Conservation (phyloP, 2,329 filamentous ascomycete species). For the Xylariaceae sp. region DNA sequence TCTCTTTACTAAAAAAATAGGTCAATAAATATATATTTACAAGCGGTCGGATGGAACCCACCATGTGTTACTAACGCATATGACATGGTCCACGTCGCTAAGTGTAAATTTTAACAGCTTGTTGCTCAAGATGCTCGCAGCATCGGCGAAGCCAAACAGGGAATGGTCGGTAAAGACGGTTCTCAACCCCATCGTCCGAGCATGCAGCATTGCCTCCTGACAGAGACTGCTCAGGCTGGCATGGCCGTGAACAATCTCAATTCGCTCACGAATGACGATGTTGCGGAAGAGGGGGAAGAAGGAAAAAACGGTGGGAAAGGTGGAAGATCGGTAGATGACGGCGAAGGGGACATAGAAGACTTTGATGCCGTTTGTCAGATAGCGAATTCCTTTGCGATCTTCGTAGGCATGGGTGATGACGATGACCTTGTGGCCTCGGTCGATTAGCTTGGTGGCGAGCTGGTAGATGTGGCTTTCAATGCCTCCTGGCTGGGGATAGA, state of each 20-base stretch:
- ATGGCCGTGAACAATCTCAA: slow-evolving; percentile 98
- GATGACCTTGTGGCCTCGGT: slow-evolving; percentile 96
- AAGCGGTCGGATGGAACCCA: slow-evolving; percentile 44
- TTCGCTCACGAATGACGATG: slow-evolving; percentile 90
- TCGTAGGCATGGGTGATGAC: slow-evolving; percentile 96
- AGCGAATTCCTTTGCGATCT: slow-evolving; percentile 87
- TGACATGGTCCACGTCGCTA: slow-evolving; percentile 96
- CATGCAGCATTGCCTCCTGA: slow-evolving; percentile 93
- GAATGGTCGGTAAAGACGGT: slow-evolving; percentile 98
- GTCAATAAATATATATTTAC: slow-evolving; percentile 29
- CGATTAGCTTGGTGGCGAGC: slow-evolving; percentile 91
- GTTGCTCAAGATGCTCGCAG: slow-evolving; percentile 92
- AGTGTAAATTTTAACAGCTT: slow-evolving; percentile 95
- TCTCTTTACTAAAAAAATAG: slow-evolving; percentile 76
- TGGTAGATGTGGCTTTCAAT: slow-evolving; percentile 99
- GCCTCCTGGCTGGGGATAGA: slow-evolving; percentile 96
- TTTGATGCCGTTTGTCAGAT: slow-evolving; percentile 96
- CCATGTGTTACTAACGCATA: slow-evolving; percentile 98
- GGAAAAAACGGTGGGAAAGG: slow-evolving; percentile 96
- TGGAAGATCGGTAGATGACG: slow-evolving; percentile 90
- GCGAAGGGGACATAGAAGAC: slow-evolving; percentile 98
- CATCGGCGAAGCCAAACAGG: slow-evolving; percentile 95
- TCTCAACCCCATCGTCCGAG: slow-evolving; percentile 90
- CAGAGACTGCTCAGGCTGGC: slow-evolving; percentile 90
- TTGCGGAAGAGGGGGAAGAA: slow-evolving; percentile 98